Evolutionary conservation across 176 grass and related monocot species (phyloP).

Genomic region (Rhynchospora pubera): DNA sequence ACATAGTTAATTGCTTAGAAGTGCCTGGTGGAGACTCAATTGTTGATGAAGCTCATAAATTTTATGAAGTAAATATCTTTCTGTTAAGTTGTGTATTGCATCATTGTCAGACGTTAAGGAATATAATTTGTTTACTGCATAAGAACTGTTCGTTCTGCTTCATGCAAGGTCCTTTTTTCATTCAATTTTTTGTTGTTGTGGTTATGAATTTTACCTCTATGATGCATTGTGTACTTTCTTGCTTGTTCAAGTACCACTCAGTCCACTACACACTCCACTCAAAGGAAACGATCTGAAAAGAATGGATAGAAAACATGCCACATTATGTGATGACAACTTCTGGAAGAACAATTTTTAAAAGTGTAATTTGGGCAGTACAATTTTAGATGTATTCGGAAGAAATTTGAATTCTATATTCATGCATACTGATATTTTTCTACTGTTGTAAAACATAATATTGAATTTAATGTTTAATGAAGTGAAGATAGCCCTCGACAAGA

Average conservation of each 20-base stretch:
- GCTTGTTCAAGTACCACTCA: neutral
- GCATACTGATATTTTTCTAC: conserved; percentile 12
- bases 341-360: neutral
- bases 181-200: too few relatives aligned
- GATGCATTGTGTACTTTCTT: neutral
- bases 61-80: conserved; percentile 48
- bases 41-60: conserved; percentile 43
- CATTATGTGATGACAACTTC: neutral
- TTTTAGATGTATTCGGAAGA: neutral
- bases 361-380: neutral
- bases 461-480: conserved; percentile 33
- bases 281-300: neutral
- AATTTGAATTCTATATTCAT: neutral
- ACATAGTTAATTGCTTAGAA: conserved; percentile 50
- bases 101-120: too few relatives aligned
- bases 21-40: conserved; percentile 67
- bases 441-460: conserved; percentile 6
- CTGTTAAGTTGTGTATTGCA: neutral
- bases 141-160: neutral
- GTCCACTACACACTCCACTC: neutral
- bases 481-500: conserved; percentile 73
- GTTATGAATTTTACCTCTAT: too few relatives aligned
- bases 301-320: neutral
- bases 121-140: too few relatives aligned
- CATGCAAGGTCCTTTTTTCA: too few relatives aligned